Percentiles rank a stretch among this genome's conserved stretches.
Evolutionary conservation across 805 yeast genomes (phyloP).

Genomic region (Cyberlindnera petersonii): DNA sequence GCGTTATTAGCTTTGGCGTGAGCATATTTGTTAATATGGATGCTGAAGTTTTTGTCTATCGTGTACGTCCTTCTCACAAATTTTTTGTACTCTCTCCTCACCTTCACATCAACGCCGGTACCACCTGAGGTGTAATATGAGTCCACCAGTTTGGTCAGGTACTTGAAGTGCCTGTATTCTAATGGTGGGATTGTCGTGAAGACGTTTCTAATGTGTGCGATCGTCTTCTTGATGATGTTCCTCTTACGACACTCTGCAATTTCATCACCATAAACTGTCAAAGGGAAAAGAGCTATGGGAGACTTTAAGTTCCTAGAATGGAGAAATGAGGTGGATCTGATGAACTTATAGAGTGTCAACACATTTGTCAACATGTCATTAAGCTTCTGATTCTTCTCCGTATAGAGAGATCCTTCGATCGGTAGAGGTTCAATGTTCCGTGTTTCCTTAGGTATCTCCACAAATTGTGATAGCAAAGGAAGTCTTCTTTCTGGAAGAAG

Average conservation of each 20-base stretch:
- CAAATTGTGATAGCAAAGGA: constrained; percentile 10
- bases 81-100: constrained; percentile 24
- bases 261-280: constrained; percentile 20
- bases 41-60: constrained; percentile 16
- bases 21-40: constrained; percentile 21
- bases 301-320: constrained; percentile 20
- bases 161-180: constrained; percentile 14
- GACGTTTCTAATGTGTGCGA: constrained; percentile 18
- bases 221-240: constrained; percentile 22
- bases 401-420: constrained; percentile 3
- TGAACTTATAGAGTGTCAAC: constrained; percentile 18
- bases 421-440: constrained; percentile 3
- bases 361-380: constrained; percentile 22
- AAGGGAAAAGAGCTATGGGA: constrained; percentile 20
- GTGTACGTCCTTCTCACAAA: constrained; percentile 22
- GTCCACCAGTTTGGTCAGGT: constrained; percentile 18
- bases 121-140: constrained; percentile 1
- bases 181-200: constrained; percentile 22
- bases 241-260: constrained; percentile 18
- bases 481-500: constrained; percentile 8
- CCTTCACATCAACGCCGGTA: neutral
- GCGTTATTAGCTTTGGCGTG: constrained; percentile 10
- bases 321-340: constrained; percentile 7
- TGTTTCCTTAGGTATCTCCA: neutral
- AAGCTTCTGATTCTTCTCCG: constrained; percentile 7